Base-by-base conservation (phyloP, 2,329 filamentous ascomycete genomes). In the Fusarium secorum region DNA sequence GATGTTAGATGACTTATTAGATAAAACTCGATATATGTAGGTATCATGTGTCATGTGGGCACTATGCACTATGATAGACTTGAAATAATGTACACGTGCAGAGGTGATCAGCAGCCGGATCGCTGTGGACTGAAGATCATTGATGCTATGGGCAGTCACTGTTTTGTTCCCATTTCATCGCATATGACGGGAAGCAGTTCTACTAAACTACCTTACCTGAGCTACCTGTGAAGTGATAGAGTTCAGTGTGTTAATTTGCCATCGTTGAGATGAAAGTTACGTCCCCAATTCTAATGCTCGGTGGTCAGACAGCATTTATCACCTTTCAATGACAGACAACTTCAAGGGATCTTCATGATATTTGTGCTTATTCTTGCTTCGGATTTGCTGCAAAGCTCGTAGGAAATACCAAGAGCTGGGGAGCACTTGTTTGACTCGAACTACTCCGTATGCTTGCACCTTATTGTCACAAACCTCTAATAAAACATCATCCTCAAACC, bases 21-120 rank as follows among this genome's bases (percentile, higher is more conserved):
- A n/a, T 26, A 30, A 41, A 60, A 54, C 46, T 38, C 48, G 39
- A 55, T 59, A 15, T 26, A 14, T 5, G 41, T 44, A 26, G 13
- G 17, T 26, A 60, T 68, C 53, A 28, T 54, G 22, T 28, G 58
- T 46, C 64, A 68, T 51, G 62, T 52, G 59, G 36, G 20, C 58
- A 35, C 48, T 39, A 38, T n/a, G 20, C 11, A 14, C 20, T 26
- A 44, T 52, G 45, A 35, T 17, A 26, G 51, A 36, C 20, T 38
- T 46, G 32, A 22, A 24, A 64, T 35, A 39, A 55, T 48, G 41
- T 26, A 63, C 62, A 71, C 52, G 66, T 64, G 64, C 48, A 24
- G 49, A 68, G 56, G 39, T 70, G 67, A 68, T 71, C 67, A 71
- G 46, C 62, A 59, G 62, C 55, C 62, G 20, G 65, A 58, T 61